A percentile compares a stretch with the other conserved stretches of the same genome.
Evolutionary conservation across 83 land plant genomes (phyloP).

Genomic region (Picea abies): DNA sequence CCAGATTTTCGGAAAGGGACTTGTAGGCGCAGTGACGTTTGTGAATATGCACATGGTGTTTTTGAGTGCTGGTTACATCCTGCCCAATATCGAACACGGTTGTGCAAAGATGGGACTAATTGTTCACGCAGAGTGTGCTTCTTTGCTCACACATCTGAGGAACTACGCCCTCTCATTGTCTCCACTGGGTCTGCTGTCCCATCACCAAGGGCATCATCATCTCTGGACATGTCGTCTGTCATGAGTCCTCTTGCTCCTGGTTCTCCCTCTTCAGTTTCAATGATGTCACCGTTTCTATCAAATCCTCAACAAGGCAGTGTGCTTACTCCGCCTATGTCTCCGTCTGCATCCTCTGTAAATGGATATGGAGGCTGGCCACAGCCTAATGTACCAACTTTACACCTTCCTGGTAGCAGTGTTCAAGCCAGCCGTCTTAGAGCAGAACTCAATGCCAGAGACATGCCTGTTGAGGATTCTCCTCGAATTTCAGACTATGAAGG

Average conservation of each 20-base stretch:
- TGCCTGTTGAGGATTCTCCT: conserved; percentile 32
- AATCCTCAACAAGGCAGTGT: conserved; percentile 20
- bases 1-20: conserved; percentile 86
- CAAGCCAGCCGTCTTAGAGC: conserved; percentile 71
- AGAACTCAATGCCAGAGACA: conserved; percentile 71
- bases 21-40: conserved; percentile 71
- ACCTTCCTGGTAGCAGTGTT: conserved; percentile 62
- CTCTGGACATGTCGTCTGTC: conserved; percentile 45
- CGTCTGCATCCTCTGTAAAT: conserved; percentile 48
- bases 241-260: conserved; percentile 44
- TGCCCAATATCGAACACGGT: conserved; percentile 77
- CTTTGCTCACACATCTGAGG: conserved; percentile 76
- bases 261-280: conserved; percentile 54
- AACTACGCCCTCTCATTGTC: conserved; percentile 71
- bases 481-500: conserved; percentile 53
- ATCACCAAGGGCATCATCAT: conserved; percentile 57
- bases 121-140: conserved; percentile 73
- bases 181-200: conserved; percentile 57
- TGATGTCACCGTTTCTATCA: conserved; percentile 30
- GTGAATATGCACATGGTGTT: conserved; percentile 89
- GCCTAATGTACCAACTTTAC: conserved; percentile 63
- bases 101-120: conserved; percentile 78
- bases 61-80: conserved; percentile 93
- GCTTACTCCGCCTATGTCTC: conserved; percentile 43
- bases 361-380: conserved; percentile 58